Conservation (phyloP, 768 basidiomycete genomes). For the Serendipita sp. region DNA sequence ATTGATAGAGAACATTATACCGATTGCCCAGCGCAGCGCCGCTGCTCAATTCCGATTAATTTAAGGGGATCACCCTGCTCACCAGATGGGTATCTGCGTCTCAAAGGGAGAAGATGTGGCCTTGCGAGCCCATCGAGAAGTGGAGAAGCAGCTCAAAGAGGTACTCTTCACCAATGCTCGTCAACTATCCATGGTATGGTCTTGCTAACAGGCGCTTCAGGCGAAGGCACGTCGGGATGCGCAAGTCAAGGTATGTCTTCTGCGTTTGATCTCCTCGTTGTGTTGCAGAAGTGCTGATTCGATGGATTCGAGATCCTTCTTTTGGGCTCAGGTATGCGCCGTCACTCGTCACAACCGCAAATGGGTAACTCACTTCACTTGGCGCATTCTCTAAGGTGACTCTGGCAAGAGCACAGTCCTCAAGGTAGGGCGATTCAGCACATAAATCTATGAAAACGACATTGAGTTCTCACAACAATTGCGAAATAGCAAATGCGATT, state of each 20-base stretch:
- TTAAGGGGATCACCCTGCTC: too few relatives aligned
- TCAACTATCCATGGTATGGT: slow-evolving; percentile 9
- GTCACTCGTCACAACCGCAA: not conserved
- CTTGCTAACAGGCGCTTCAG: slow-evolving; percentile 24
- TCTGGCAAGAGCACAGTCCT: slow-evolving; percentile 87
- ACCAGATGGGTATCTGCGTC: slow-evolving; percentile 1
- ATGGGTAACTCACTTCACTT: too few relatives aligned
- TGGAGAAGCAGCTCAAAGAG: slow-evolving; percentile 65
- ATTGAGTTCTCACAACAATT: not conserved
- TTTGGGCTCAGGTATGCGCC: slow-evolving; percentile 57
- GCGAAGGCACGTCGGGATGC: slow-evolving; percentile 53
- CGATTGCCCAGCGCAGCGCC: too few relatives aligned
- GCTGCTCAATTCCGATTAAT: too few relatives aligned
- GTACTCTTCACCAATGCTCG: slow-evolving; percentile 24
- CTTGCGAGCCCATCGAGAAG: slow-evolving; percentile 46
- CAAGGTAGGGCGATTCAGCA: slow-evolving; percentile 38
- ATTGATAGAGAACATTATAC: too few relatives aligned
- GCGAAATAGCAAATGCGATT: slow-evolving; percentile 82
- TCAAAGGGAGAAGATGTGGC: slow-evolving; percentile 22
- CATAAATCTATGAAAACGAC: not conserved
- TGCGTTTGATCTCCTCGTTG: not conserved
- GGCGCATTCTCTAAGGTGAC: slow-evolving; percentile 25
- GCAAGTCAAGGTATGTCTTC: slow-evolving; percentile 52
- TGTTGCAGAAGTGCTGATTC: not conserved
- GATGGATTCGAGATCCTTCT: slow-evolving; percentile 48